Evolutionary conservation across 768 basidiomycete species (phyloP), one percentile per base, ranked within the genome.

Genomic region (Pleurotus salmoneostramineus): DNA sequence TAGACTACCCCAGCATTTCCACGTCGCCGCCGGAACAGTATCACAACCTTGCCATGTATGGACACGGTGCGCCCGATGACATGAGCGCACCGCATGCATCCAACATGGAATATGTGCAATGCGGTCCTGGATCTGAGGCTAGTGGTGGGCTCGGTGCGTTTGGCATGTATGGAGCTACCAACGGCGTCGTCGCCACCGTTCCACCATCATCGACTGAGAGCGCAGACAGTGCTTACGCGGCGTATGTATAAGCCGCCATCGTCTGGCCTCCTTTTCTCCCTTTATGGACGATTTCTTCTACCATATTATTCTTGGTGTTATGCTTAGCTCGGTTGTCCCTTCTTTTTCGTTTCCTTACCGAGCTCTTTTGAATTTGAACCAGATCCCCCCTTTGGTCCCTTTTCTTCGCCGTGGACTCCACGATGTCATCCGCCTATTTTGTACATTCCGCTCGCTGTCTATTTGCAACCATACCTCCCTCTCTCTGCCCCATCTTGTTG

Each of bases 1-100:
- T 40, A 12, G 52, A 55, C 21, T 55, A 55, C n/a, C 50, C 50
- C 36, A 51, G 11, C 31, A 40, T 43, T 5, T 36, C 40, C 12
- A 40, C 43, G 11, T 55, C 52, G 21, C 52, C 52, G 21, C 52
- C 52, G 31, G 37, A 55, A 31, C 52, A 55, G 14, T 55, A 42
- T 33, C 52, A 55, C n/a, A 51, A 11, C 6, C 52, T 27, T 10
- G 15, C 14, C n/a, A 55, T 55, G 40, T 55, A 55, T 40, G n/a
- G 14, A n/a, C 15, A 55, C 32, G 11, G 12, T 17, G 11, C 44
- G 12, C 44, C 8, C 12, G 44, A 45, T 1, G 44, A 45, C 15
- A n/a, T 45, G 44, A 45, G 44, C 44, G 17, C 17, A 7, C 44
- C 8, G 44, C 52, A 55, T 40, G 35, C 17, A 15, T 40, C 40